Evolutionary conservation across 768 basidiomycete species (phyloP).

Genomic region (Butyriboletus loyo): DNA sequence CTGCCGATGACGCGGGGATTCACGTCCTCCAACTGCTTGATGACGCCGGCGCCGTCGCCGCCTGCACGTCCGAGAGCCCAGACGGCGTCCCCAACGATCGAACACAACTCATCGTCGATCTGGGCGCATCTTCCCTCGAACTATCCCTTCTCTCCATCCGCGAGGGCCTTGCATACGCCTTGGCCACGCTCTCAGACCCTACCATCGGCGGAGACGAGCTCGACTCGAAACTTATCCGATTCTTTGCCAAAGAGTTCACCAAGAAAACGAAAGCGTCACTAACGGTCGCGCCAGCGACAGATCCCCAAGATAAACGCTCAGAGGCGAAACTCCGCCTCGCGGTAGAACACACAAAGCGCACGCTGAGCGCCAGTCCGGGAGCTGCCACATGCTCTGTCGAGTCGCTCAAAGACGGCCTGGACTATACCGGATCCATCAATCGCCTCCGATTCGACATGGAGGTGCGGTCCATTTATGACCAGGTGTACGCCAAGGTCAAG

Average conservation of each 20-base stretch:
- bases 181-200: constrained; percentile 48
- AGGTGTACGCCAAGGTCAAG: constrained; percentile 48
- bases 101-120: constrained; percentile 77
- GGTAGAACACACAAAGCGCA: constrained; percentile 92
- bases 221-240: constrained; percentile 80
- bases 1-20: constrained; percentile 79
- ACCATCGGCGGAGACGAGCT: constrained; percentile 66
- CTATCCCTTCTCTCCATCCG: constrained; percentile 71
- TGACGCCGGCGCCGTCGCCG: constrained; percentile 72
- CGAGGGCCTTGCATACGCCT: constrained; percentile 65
- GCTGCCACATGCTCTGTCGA: constrained; percentile 92
- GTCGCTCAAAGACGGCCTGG: constrained; percentile 89
- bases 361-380: constrained; percentile 79
- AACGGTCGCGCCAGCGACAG: constrained; percentile 56
- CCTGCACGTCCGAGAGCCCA: constrained; percentile 48
- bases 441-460: constrained; percentile 59
- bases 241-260: constrained; percentile 93
- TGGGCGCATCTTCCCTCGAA: constrained; percentile 71
- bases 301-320: constrained; percentile 70
- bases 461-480: constrained; percentile 55
- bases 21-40: constrained; percentile 84
- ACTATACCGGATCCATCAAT: constrained; percentile 75
- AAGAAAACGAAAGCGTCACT: constrained; percentile 89
- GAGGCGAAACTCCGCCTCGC: constrained; percentile 92
- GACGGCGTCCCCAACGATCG: constrained; percentile 53